Evolutionary conservation across 371 early-diverging fungal genomes (phyloP).

Genomic region (Rhizopus sp.): DNA sequence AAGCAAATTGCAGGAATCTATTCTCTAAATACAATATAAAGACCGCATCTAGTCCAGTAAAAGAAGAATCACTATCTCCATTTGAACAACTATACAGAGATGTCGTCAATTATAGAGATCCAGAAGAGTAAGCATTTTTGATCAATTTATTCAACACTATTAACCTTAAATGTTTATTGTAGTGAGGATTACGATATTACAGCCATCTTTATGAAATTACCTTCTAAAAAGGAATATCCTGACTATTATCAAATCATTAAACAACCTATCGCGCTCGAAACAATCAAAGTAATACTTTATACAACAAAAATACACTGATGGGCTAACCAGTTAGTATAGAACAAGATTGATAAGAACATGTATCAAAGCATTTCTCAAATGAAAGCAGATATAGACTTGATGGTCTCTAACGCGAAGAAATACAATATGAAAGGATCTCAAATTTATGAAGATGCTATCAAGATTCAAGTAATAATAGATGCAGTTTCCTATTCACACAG

Average conservation of each 20-base stretch:
- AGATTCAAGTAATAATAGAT: slow-evolving; percentile 54
- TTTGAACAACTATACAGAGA: slow-evolving; percentile 31
- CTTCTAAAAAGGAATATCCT: slow-evolving; percentile 78
- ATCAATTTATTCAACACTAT: background rate
- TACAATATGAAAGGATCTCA: slow-evolving; percentile 81
- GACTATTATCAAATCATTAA: slow-evolving; percentile 90
- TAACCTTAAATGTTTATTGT: background rate
- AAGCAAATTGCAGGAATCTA: background rate
- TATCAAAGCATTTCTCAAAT: slow-evolving; percentile 64
- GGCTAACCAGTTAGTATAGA: slow-evolving; percentile 14
- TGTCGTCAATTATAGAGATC: slow-evolving; percentile 34
- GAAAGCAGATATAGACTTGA: slow-evolving; percentile 65
- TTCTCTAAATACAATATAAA: background rate
- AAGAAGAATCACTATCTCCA: background rate
- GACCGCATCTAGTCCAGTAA: background rate
- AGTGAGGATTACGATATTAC: slow-evolving; percentile 59
- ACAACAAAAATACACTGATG: background rate
- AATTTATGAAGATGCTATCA: slow-evolving; percentile 74
- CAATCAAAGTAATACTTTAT: slow-evolving; percentile 49
- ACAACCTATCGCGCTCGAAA: slow-evolving; percentile 78
- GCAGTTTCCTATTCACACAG: background rate
- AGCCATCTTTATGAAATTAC: slow-evolving; percentile 76
- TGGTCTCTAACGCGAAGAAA: slow-evolving; percentile 79
- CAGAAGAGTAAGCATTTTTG: slow-evolving; percentile 34
- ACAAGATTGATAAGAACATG: slow-evolving; percentile 45